A percentile compares a stretch with the other conserved stretches of the same genome.
Conservation (phyloP, 2,329 filamentous ascomycete genomes). For the Aspergillus brunneoviolaceus region DNA sequence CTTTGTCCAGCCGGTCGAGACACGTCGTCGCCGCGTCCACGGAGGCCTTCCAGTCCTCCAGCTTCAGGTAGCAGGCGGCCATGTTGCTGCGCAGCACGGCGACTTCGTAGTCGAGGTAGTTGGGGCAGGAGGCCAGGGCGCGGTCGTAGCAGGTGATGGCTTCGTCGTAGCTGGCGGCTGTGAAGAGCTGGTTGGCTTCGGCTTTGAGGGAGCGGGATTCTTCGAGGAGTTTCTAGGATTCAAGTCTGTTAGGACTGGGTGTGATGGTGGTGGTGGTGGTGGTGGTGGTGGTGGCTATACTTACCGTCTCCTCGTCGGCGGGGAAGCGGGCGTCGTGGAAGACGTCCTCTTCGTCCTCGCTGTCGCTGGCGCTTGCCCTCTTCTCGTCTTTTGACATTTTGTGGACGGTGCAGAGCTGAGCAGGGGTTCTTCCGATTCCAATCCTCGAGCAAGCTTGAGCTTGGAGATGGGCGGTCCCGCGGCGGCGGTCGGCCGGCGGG, state of each 20-base stretch:
- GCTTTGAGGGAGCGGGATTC: slow-evolving; percentile 73
- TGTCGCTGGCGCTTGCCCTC: slow-evolving; percentile 26
- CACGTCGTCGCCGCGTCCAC: slow-evolving; percentile 71
- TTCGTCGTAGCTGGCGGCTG: slow-evolving; percentile 66
- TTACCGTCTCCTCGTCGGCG: slow-evolving; percentile 49
- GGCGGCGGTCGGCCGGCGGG: not conserved
- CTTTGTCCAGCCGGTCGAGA: slow-evolving; percentile 67
- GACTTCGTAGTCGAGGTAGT: slow-evolving; percentile 82
- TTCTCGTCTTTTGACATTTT: slow-evolving; percentile 18
- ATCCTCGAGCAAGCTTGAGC: not conserved
- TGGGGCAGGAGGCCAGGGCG: slow-evolving; percentile 74
- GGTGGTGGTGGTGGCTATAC: slow-evolving; percentile 17
- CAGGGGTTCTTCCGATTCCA: too few relatives aligned
- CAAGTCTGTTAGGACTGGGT: slow-evolving; percentile 9
- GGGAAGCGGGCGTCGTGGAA: slow-evolving; percentile 47
- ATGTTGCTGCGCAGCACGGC: slow-evolving; percentile 88
- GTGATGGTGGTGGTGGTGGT: not conserved
- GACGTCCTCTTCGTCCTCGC: slow-evolving; percentile 37
- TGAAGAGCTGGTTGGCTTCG: slow-evolving; percentile 78
- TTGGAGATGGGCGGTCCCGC: slow-evolving; percentile 1
- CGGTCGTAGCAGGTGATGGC: slow-evolving; percentile 82
- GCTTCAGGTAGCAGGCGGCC: slow-evolving; percentile 81
- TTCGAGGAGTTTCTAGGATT: slow-evolving; percentile 60
- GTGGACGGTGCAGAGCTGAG: slow-evolving; percentile 17
- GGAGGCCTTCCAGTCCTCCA: slow-evolving; percentile 81